Conservation (phyloP, 129 eudicot species). For the Chrysanthemum seticuspe region DNA sequence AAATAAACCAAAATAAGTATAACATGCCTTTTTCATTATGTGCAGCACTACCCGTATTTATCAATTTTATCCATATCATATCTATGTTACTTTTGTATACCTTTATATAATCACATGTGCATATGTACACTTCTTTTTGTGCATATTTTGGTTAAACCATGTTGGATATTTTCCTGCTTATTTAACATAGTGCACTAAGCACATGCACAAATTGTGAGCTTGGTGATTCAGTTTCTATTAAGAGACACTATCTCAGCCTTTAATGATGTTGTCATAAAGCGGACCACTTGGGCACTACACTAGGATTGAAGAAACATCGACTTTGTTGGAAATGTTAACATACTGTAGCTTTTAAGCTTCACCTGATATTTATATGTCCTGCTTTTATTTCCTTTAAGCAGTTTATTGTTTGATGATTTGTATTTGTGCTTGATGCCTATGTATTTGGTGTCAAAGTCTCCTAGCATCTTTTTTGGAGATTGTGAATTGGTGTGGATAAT, state of each 20-base stretch:
- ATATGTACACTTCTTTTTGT: constrained; percentile 25
- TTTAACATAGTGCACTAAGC: constrained; percentile 24
- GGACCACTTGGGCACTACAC: constrained; percentile 10
- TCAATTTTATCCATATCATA: too few relatives aligned
- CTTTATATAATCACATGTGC: constrained; percentile 11
- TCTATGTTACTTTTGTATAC: too few relatives aligned
- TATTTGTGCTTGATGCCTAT: too few relatives aligned
- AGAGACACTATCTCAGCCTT: constrained; percentile 17
- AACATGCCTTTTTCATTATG: constrained; percentile 17
- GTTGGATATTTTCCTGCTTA: constrained; percentile 18
- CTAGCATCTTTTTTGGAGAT: neutral
- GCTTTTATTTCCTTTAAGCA: neutral
- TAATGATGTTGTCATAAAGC: constrained; percentile 10
- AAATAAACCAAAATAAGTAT: constrained; percentile 15
- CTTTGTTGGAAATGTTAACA: neutral
- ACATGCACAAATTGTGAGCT: constrained; percentile 25
- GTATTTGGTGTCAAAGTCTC: too few relatives aligned
- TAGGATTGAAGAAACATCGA: neutral
- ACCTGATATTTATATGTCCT: neutral
- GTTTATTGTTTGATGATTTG: neutral
- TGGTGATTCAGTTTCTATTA: constrained; percentile 26
- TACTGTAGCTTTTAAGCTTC: neutral
- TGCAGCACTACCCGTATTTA: constrained; percentile 24
- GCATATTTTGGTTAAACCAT: constrained; percentile 17
- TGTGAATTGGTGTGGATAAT: neutral